Evolutionary conservation across 2,329 filamentous ascomycete species (phyloP), one percentile per base, ranked within the genome.

Genomic region (Pseudogymnoascus sp.): DNA sequence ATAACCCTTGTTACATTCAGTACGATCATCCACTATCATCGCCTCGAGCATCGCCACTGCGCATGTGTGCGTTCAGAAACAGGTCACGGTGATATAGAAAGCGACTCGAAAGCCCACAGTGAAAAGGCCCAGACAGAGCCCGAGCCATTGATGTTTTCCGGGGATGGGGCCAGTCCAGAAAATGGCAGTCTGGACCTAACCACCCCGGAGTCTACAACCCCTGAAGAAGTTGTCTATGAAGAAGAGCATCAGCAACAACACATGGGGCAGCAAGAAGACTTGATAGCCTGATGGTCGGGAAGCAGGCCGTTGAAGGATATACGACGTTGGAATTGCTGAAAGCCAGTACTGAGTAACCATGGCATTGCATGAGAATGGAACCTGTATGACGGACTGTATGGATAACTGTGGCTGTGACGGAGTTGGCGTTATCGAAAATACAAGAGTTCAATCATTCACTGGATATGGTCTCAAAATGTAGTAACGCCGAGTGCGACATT

Each of bases 1-100:
- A 53, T 53, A 53, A 53, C 46, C 25, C 46, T 53, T 53, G 46
- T 31, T 31, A 53, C 46, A 31, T 53, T 53, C 25, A 31, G 46
- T 16, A 53, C 46, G n/a, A 53, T 53, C 9, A 25, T 53, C 28
- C 25, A 53, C n/a, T 53, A 53, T 53, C 46, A 53, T 31, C 46
- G 46, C 5, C 46, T 25, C 25, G n/a, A 16, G 4, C 46, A 53
- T 18, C 46, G 46, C 46, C 46, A 53, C 46, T 53, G 46, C 25
- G 4, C 46, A 31, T 53, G 46, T 53, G n/a, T 14, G n/a, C 25
- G 3, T 12, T 18, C 11, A 53, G 25, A 53, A 18, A 16, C 46
- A 11, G 46, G n/a, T 31, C 25, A 53, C n/a, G n/a, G 14, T 31
- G 46, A 31, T 31, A 53, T 12, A 6, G 46, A 53, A 12, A 53